Percentiles rank a stretch among this genome's conserved stretches.
Conservation (phyloP, 176 grass and related monocot genomes). For the Musa schizocarpa region DNA sequence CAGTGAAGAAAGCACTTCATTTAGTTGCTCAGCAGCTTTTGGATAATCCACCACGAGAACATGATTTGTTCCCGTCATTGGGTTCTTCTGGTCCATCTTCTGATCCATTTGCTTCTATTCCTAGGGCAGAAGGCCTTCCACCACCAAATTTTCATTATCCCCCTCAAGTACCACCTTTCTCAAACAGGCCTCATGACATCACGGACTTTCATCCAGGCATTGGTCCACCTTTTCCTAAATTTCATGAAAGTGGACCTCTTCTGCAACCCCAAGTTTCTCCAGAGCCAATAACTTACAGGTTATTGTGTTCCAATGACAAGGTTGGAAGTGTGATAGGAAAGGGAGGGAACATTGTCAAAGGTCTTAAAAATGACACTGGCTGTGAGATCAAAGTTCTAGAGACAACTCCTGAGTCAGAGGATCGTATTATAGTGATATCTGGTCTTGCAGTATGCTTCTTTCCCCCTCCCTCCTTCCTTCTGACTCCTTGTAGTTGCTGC, state of each 20-base stretch:
- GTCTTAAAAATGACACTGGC: slow-evolving; percentile 79
- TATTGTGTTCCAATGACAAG: slow-evolving; percentile 75
- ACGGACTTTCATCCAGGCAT: slow-evolving; percentile 35
- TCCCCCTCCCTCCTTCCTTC: not conserved
- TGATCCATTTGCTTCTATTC: slow-evolving; percentile 18
- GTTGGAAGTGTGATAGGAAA: slow-evolving; percentile 86
- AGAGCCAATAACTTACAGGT: slow-evolving; percentile 53
- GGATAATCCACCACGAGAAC: slow-evolving; percentile 48
- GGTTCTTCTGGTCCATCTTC: slow-evolving; percentile 45
- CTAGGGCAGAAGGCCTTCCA: slow-evolving; percentile 37
- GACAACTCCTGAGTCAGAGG: slow-evolving; percentile 55
- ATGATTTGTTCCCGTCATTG: slow-evolving; percentile 26
- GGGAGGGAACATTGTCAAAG: slow-evolving; percentile 68
- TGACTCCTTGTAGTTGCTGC: too few relatives aligned
- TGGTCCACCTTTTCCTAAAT: slow-evolving; percentile 34
- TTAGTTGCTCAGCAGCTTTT: slow-evolving; percentile 53
- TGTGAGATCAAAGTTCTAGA: slow-evolving; percentile 90
- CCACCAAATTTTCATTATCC: slow-evolving; percentile 37
- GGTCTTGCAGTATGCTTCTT: slow-evolving; percentile 64
- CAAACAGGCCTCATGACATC: slow-evolving; percentile 29
- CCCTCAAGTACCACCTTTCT: slow-evolving; percentile 46
- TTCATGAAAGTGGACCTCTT: slow-evolving; percentile 35
- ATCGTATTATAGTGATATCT: slow-evolving; percentile 60
- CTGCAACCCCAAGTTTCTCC: slow-evolving; percentile 35
- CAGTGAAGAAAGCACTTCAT: slow-evolving; percentile 71